Evolutionary conservation across 805 yeast genomes (phyloP).

Genomic region (Yamadazyma phyllophila): DNA sequence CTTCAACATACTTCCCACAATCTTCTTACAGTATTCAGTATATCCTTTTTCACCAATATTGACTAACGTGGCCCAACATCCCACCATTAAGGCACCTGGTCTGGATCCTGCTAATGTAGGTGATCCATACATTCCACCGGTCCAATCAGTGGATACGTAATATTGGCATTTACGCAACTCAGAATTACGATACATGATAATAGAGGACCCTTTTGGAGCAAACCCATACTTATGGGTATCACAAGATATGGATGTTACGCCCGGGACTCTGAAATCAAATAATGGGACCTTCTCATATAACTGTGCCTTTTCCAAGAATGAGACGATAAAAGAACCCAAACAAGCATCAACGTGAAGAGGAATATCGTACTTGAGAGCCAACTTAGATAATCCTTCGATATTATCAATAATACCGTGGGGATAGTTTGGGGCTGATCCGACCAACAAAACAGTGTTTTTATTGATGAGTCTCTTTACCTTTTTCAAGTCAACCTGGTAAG

Average conservation of each 20-base stretch:
- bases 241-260: slow-evolving; percentile 96
- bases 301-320: slow-evolving; percentile 64
- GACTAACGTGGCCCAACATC: slow-evolving; percentile 94
- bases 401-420: slow-evolving; percentile 97
- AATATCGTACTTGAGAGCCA: slow-evolving; percentile 65
- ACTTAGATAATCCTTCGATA: slow-evolving; percentile 63
- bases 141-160: slow-evolving; percentile 80
- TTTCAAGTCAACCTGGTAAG: slow-evolving; percentile 63
- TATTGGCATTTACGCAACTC: slow-evolving; percentile 78
- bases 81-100: slow-evolving; percentile 97
- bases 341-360: slow-evolving; percentile 97
- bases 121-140: slow-evolving; percentile 94
- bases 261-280: slow-evolving; percentile 84
- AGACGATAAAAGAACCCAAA: slow-evolving; percentile 86
- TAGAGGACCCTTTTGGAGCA: slow-evolving; percentile 95
- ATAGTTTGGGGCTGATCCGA: slow-evolving; percentile 95
- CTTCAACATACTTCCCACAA: slow-evolving; percentile 61
- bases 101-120: slow-evolving; percentile 96
- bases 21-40: slow-evolving; percentile 58
- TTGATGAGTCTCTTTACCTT: slow-evolving; percentile 68
- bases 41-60: slow-evolving; percentile 85
- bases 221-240: slow-evolving; percentile 99
- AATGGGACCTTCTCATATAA: slow-evolving; percentile 49
- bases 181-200: slow-evolving; percentile 79
- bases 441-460: slow-evolving; percentile 74